phyloP scores from a whole-genome alignment of 2,329 filamentous ascomycete genomes.

The Beauveria pseudobassiana region DNA sequence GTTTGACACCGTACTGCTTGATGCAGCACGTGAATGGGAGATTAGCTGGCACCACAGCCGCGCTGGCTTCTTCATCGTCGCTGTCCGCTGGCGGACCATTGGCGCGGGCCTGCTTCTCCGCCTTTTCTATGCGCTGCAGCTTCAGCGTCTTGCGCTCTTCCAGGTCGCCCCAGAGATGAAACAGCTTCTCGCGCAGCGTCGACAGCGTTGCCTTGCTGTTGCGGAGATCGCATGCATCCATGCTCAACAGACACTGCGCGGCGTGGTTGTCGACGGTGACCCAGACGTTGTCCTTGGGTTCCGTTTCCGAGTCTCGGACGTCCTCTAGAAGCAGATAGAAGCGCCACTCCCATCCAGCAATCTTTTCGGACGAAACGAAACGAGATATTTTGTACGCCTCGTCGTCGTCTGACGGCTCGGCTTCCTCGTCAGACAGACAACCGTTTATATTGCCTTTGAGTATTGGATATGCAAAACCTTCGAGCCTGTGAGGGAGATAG shows the following conservation, averaged over 20 bases:
- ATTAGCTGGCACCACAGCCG: constrained; percentile 33
- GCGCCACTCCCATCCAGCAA: constrained; percentile 65
- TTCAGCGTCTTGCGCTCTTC: constrained; percentile 57
- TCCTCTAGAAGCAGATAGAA: constrained; percentile 78
- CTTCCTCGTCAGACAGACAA: constrained; percentile 35
- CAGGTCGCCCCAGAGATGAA: constrained; percentile 77
- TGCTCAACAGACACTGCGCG: constrained; percentile 39
- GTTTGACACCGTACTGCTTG: constrained; percentile 58
- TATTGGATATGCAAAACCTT: constrained; percentile 58
- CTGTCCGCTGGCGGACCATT: constrained; percentile 31
- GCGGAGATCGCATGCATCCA: constrained; percentile 49
- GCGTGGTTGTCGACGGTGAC: constrained; percentile 56
- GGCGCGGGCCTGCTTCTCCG: constrained; percentile 16
- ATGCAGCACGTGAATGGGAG: constrained; percentile 64
- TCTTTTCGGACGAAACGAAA: constrained; percentile 19
- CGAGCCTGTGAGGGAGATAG: constrained; percentile 62
- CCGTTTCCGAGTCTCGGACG: constrained; percentile 29
- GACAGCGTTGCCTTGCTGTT: constrained; percentile 40
- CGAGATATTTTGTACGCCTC: constrained; percentile 18
- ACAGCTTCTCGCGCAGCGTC: constrained; percentile 61
- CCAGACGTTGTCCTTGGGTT: constrained; percentile 48
- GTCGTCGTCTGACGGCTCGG: constrained; percentile 15
- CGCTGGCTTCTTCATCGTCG: constrained; percentile 22
- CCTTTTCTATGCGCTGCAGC: constrained; percentile 21
- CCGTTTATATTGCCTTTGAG: constrained; percentile 38